A percentile compares a stretch with the other conserved stretches of the same genome.
These are phyloP conservation scores for Rhodotorula sp. DNA, from an alignment of 1,284 basidiomycete species.

Conservation along the genomic window DNA sequence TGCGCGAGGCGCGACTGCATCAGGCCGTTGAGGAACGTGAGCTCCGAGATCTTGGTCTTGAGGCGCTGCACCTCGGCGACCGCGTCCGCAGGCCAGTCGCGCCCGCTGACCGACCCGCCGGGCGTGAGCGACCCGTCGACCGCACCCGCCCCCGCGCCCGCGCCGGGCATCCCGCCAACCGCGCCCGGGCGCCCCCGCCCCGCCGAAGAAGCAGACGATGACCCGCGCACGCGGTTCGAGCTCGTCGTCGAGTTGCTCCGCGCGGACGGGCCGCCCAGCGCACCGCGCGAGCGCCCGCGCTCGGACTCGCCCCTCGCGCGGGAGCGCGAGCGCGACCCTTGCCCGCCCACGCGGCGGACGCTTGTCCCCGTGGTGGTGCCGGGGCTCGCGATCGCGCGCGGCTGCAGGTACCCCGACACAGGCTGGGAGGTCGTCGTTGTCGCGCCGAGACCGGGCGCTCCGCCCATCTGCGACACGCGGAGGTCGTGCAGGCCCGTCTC, in stretches of 20 bases:
- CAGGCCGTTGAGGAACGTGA: conserved; percentile 47
- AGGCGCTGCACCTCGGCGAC: conserved; percentile 40
- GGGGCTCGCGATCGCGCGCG: neutral
- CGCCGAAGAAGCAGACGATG: conserved; percentile 18
- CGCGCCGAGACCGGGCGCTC: neutral
- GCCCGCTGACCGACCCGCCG: neutral
- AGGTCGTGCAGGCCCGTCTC: conserved; percentile 35
- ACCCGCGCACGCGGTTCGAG: conserved; percentile 18
- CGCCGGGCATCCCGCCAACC: neutral
- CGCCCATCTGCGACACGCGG: conserved; percentile 19
- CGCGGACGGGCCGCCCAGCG: conserved; percentile 1
- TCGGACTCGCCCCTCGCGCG: conserved; percentile 26
- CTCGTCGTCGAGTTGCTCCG: conserved; percentile 16
- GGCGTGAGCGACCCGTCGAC: neutral
- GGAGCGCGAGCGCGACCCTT: conserved; percentile 16
- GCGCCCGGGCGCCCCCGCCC: neutral
- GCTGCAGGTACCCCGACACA: neutral
- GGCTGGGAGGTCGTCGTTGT: neutral
- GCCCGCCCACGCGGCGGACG: neutral
- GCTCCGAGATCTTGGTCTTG: conserved; percentile 44
- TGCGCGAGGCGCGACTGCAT: conserved; percentile 43
- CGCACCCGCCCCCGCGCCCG: neutral
- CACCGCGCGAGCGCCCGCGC: conserved; percentile 26
- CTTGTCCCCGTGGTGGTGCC: neutral
- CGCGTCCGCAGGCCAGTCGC: conserved; percentile 29